Evolutionary conservation across 164 flowering plant species (phyloP).

Genomic region (Chloranthus sessilifolius): DNA sequence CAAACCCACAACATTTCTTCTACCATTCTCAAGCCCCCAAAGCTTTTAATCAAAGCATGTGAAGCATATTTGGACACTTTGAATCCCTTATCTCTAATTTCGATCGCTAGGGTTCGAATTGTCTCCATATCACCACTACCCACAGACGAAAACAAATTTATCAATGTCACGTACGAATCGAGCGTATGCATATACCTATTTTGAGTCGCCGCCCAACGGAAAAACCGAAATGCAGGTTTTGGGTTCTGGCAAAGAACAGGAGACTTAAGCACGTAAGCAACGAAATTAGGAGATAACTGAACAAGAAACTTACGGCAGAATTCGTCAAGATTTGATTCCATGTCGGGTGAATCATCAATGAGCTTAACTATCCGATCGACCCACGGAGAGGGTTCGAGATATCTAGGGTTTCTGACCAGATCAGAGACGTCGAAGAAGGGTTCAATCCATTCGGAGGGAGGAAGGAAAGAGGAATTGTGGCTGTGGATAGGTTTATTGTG

Average conservation of each 20-base stretch:
- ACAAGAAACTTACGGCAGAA: slow-evolving; percentile 59
- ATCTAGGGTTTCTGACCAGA: slow-evolving; percentile 22
- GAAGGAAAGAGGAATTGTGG: slow-evolving; percentile 38
- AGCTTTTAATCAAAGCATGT: slow-evolving; percentile 67
- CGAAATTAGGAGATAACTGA: slow-evolving; percentile 64
- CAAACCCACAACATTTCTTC: slow-evolving; percentile 95
- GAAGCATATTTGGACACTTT: slow-evolving; percentile 35
- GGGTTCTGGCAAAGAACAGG: slow-evolving; percentile 24
- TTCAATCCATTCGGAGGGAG: slow-evolving; percentile 86
- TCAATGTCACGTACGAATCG: slow-evolving; percentile 58
- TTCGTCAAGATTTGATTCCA: slow-evolving; percentile 46
- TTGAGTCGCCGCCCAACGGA: slow-evolving; percentile 75
- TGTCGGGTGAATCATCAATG: slow-evolving; percentile 34
- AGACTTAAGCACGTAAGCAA: slow-evolving; percentile 40
- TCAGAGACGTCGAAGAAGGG: slow-evolving; percentile 62
- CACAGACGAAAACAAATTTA: slow-evolving; percentile 36
- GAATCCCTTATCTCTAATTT: slow-evolving; percentile 39
- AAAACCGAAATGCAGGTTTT: slow-evolving; percentile 49
- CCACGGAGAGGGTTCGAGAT: slow-evolving; percentile 69
- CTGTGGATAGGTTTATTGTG: slow-evolving; percentile 21
- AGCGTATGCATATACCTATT: slow-evolving; percentile 43
- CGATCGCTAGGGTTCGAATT: slow-evolving; percentile 31
- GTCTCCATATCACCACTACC: slow-evolving; percentile 30
- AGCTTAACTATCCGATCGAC: slow-evolving; percentile 44
- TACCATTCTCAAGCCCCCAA: slow-evolving; percentile 76